Conservation (phyloP, 225 moss, liverwort and hornwort species). For the Physcomitrellopsis africana region DNA sequence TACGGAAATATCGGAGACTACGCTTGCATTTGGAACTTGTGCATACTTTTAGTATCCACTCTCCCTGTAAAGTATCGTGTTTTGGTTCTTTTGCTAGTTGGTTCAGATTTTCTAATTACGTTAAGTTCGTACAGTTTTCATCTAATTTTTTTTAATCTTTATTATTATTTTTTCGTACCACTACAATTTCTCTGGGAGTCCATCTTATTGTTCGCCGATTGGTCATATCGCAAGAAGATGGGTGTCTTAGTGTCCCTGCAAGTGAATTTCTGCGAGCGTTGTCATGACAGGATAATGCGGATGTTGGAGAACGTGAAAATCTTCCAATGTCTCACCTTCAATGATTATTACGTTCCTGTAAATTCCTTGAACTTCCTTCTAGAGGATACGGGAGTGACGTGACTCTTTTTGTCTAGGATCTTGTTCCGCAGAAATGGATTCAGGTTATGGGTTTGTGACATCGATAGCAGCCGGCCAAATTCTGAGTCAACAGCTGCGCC, state of each 20-base stretch:
- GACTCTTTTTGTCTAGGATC: neutral
- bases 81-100: conserved; percentile 1
- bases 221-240: neutral
- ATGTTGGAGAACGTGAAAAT: neutral
- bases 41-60: neutral
- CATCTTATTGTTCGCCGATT: neutral
- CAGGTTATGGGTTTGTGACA: conserved; percentile 23
- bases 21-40: neutral
- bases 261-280: neutral
- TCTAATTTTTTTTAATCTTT: too few relatives aligned
- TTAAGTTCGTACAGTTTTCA: neutral
- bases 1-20: neutral
- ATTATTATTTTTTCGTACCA: neutral
- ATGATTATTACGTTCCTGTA: neutral
- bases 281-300: neutral
- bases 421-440: conserved; percentile 44
- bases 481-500: conserved; percentile 45
- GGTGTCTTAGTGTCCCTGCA: neutral
- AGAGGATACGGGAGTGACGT: conserved; percentile 1
- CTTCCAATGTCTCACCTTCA: neutral
- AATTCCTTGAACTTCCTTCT: neutral
- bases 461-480: conserved; percentile 57
- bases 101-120: neutral
- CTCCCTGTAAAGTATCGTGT: neutral
- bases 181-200: neutral